phyloP scores from a whole-genome alignment of 768 basidiomycete genomes.

The Kwoniella bestiolae region DNA sequence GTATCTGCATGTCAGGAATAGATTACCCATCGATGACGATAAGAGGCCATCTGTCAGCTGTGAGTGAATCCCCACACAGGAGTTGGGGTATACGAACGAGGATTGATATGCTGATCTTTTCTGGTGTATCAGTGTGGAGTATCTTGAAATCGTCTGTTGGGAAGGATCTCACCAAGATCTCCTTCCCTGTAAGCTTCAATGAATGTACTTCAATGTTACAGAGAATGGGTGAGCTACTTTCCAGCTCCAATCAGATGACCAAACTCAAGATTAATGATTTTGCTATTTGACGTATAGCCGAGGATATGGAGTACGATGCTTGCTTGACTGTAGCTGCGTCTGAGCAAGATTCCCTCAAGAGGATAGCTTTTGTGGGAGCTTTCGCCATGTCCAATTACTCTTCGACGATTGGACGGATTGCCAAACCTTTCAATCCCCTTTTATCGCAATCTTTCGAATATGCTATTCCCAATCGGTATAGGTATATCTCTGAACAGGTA shows the following conservation, averaged over 20 bases:
- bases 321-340: slow-evolving; percentile 83
- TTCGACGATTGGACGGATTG: slow-evolving; percentile 92
- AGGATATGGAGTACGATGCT: slow-evolving; percentile 97
- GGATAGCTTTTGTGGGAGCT: slow-evolving; percentile 89
- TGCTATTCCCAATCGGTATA: slow-evolving; percentile 83
- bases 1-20: slow-evolving; percentile 68
- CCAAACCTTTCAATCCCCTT: slow-evolving; percentile 97
- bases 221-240: slow-evolving; percentile 66
- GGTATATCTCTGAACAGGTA: slow-evolving; percentile 95
- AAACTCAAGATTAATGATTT: not conserved
- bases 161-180: slow-evolving; percentile 94
- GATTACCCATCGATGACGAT: slow-evolving; percentile 69
- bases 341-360: slow-evolving; percentile 74
- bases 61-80: slow-evolving; percentile 22
- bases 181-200: slow-evolving; percentile 76
- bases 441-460: slow-evolving; percentile 97
- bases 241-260: no score
- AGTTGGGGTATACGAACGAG: not conserved
- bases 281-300: slow-evolving; percentile 59
- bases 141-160: slow-evolving; percentile 94
- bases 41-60: slow-evolving; percentile 74
- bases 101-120: slow-evolving; percentile 4
- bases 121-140: slow-evolving; percentile 69
- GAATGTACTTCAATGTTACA: slow-evolving; percentile 90
- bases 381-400: slow-evolving; percentile 98